Percentiles rank a stretch among this genome's conserved stretches.
phyloP scores from a whole-genome alignment of 345 rosid species.

The Populus simonii region DNA sequence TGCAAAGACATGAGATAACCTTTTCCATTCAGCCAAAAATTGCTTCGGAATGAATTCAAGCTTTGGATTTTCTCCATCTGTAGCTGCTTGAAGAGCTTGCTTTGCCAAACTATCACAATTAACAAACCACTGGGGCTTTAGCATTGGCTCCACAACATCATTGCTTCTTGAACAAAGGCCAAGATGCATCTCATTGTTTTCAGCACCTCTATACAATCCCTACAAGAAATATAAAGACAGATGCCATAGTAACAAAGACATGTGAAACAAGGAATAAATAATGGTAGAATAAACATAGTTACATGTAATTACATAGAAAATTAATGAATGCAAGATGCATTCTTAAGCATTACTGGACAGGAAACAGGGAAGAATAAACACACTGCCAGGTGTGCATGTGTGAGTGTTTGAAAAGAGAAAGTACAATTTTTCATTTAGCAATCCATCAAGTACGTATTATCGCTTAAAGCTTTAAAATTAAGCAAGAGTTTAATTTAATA shows the following conservation, averaged over 20 bases:
- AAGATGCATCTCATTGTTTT: conserved; percentile 88
- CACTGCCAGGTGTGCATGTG: too few relatives aligned
- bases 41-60: conserved; percentile 86
- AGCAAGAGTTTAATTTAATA: too few relatives aligned
- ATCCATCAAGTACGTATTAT: too few relatives aligned
- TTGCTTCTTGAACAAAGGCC: conserved; percentile 77
- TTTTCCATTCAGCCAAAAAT: conserved; percentile 87
- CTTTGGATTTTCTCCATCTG: conserved; percentile 47
- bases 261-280: too few relatives aligned
- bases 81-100: conserved; percentile 76
- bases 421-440: too few relatives aligned
- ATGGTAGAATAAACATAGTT: neutral
- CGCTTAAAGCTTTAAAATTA: too few relatives aligned
- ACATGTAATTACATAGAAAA: neutral
- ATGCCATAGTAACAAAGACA: too few relatives aligned
- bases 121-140: conserved; percentile 95
- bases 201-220: conserved; percentile 75
- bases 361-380: too few relatives aligned
- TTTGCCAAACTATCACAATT: conserved; percentile 62
- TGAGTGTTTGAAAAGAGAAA: too few relatives aligned
- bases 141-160: conserved; percentile 85
- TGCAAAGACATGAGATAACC: conserved; percentile 38
- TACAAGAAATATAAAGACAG: conserved; percentile 9
- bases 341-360: too few relatives aligned
- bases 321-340: neutral